Conservation (phyloP, 2,329 filamentous ascomycete genomes). For the Xylariaceae sp. region DNA sequence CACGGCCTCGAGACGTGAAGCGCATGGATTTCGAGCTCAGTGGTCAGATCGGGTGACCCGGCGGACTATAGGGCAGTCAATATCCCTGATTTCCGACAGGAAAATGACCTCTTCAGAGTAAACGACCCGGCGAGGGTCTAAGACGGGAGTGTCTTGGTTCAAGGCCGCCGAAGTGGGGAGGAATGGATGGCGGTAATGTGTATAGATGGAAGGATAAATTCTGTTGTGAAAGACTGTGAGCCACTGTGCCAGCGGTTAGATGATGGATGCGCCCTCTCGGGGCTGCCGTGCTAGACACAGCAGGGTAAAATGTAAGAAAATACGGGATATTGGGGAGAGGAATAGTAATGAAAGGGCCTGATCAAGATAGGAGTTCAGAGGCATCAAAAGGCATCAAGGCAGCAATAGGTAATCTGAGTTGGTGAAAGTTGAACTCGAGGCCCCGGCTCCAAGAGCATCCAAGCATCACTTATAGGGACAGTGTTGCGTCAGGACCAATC, state of each 20-base stretch:
- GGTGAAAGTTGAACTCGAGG: slow-evolving; percentile 1
- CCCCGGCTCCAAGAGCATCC: neutral
- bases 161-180: neutral
- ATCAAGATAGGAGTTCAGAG: neutral
- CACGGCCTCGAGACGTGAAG: neutral
- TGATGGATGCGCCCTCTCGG: slow-evolving; percentile 2
- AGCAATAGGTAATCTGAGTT: neutral
- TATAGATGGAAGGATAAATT: neutral
- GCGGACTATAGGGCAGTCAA: neutral
- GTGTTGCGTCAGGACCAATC: neutral
- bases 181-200: slow-evolving; percentile 3
- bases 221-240: neutral
- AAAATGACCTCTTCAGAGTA: neutral
- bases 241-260: neutral
- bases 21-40: too few relatives aligned
- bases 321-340: neutral
- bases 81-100: neutral
- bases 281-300: slow-evolving; percentile 2
- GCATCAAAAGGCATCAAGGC: neutral
- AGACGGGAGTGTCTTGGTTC: neutral
- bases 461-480: neutral
- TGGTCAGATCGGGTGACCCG: neutral
- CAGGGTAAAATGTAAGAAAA: neutral
- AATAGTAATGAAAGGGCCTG: neutral
- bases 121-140: neutral